These are phyloP conservation scores for Silene vulgaris DNA, from an alignment of 179 eudicot genomes.

Conservation along the genomic window DNA sequence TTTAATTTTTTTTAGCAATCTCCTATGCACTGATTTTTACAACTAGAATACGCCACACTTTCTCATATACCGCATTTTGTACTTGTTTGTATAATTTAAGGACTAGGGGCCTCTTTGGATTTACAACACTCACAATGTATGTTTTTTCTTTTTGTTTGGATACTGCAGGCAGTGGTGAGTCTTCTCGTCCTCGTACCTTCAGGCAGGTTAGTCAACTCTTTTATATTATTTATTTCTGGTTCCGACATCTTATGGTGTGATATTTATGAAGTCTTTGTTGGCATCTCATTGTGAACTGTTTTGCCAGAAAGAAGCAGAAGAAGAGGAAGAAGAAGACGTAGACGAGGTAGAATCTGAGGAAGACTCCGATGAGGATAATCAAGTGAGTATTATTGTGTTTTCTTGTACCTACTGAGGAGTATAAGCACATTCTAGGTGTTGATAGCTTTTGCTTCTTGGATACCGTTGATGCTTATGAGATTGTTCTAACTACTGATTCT, in stretches of 20 bases:
- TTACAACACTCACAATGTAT: constrained; percentile 10
- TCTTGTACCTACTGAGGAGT: neutral
- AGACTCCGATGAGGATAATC: constrained; percentile 58
- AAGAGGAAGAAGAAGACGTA: constrained; percentile 50
- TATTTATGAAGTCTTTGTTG: neutral
- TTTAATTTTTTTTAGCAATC: no score
- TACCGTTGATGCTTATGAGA: neutral
- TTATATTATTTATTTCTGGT: neutral
- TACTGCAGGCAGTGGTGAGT: constrained; percentile 64
- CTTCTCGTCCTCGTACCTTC: constrained; percentile 83
- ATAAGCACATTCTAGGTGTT: neutral
- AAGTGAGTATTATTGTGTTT: constrained; percentile 32
- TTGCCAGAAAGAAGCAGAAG: constrained; percentile 56
- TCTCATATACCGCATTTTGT: neutral
- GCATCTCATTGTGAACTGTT: neutral
- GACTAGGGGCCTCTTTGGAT: neutral
- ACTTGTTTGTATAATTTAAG: neutral
- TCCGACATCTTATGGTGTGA: neutral
- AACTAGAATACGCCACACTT: neutral
- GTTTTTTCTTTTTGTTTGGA: constrained; percentile 14
- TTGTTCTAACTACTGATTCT: neutral
- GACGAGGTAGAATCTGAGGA: constrained; percentile 67
- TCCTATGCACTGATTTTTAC: neutral
- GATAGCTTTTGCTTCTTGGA: neutral
- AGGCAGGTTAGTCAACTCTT: constrained; percentile 38